Base-by-base conservation (phyloP, 1,284 basidiomycete genomes). In the Wallemia mellicola region DNA sequence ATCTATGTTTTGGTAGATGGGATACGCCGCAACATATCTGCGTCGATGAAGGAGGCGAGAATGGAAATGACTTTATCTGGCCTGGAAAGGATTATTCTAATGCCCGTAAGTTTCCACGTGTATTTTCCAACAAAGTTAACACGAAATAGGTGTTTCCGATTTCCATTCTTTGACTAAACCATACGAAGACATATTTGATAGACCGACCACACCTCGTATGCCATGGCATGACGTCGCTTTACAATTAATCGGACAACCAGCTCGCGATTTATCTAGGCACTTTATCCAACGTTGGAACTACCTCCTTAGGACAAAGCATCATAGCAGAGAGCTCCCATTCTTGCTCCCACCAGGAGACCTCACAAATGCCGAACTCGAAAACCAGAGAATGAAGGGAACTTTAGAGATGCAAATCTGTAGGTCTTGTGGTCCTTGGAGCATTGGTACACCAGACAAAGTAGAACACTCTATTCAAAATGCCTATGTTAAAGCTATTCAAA, bases 161-260 rank as follows among this genome's bases (percentile, higher is more conserved):
- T 98, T 94, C 71, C 78, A 83, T 64, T 80, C 78, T 2, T 76
- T 99, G 58, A 79, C 81, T 67, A 94, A 91, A 69, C 92, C 92
- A 0, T 79, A 83, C 58, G 85, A 95, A 64, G 89, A 96, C 67
- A 83, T 94, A 79, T 88, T 95, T 66, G 86, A 95, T 65, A 79
- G 94, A 54, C 71, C 76, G 5, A 91, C 83, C 68, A 77, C 86
- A 26, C 86, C 92, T 1, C 77, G 94, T 27, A 96, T 98, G 88
- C 91, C 94, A 25, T 99, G 92, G 92, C 94, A 99, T 71, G 94
- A 99, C 67, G 85, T 94, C 25, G 86, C 82, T 0, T 76, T 96
- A 72, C 94, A 98, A 70, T 79, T 98, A 27, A 83, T 96, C 19
- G 94, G 94, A 1, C 91, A 95, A 68, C 94, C 94, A 26, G 88